Conservation (phyloP, 108 stramenopile genomes). For the Nannochloropsis oceanica region DNA sequence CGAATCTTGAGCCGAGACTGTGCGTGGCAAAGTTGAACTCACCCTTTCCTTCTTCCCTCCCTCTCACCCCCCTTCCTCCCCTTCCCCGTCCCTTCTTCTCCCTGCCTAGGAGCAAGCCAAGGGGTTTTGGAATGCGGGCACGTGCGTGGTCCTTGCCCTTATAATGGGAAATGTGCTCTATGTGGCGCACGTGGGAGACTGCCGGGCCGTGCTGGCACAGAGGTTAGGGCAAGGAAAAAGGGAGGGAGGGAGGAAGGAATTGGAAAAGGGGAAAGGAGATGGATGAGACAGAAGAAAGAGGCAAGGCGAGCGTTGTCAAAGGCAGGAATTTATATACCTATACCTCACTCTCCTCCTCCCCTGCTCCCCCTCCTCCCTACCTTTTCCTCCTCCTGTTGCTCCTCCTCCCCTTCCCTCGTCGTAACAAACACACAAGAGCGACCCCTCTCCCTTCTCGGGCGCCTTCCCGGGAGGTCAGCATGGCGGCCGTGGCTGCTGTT, state of each 20-base stretch:
- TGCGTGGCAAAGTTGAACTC: not conserved
- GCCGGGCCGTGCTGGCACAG: slow-evolving; percentile 26
- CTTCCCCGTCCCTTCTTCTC: slow-evolving; percentile 2
- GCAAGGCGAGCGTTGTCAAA: no score
- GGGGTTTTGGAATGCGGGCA: slow-evolving; percentile 31
- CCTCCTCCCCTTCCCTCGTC: no score
- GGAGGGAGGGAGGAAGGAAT: not conserved
- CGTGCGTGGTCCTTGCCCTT: slow-evolving; percentile 33
- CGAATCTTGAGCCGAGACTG: not conserved
- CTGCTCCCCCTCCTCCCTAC: no score
- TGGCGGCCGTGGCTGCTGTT: no score
- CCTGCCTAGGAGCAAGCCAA: slow-evolving; percentile 10
- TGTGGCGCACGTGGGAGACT: slow-evolving; percentile 36
- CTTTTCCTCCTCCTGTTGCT: no score
- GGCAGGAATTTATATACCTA: no score
- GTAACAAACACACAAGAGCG: no score
- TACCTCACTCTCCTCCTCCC: no score
- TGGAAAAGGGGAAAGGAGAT: not conserved
- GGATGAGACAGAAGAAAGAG: no score
- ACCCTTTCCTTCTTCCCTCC: not conserved
- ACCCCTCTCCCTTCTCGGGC: no score
- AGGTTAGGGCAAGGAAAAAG: not conserved
- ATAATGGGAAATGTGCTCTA: slow-evolving; percentile 13
- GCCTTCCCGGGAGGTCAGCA: no score
- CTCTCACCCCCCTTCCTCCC: not conserved